Evolutionary conservation across 2,329 filamentous ascomycete genomes (phyloP).

Genomic region (Colletotrichum sojae): DNA sequence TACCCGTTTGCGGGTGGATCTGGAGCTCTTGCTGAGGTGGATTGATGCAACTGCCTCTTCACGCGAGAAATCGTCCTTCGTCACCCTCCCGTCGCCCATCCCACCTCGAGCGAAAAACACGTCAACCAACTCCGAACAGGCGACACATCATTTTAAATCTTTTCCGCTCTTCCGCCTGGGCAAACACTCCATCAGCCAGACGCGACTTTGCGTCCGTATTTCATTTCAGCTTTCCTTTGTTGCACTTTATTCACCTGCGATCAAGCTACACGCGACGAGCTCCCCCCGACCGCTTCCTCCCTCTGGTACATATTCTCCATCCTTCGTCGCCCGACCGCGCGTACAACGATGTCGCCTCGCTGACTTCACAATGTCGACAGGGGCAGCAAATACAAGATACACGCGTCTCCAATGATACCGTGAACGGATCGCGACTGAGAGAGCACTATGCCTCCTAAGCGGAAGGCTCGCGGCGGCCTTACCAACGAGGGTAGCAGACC

Average conservation of each 20-base stretch:
- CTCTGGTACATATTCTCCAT: slow-evolving; percentile 18
- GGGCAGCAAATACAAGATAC: neutral
- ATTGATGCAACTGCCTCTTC: slow-evolving; percentile 36
- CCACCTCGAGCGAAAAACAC: neutral
- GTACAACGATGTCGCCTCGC: neutral
- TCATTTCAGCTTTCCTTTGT: slow-evolving; percentile 20
- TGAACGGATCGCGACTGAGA: slow-evolving; percentile 42
- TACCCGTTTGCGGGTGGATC: slow-evolving; percentile 38
- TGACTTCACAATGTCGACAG: slow-evolving; percentile 18
- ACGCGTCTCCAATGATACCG: slow-evolving; percentile 34
- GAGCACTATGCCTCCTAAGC: slow-evolving; percentile 69
- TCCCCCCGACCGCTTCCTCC: slow-evolving; percentile 9
- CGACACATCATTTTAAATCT: neutral
- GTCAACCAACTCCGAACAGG: slow-evolving; percentile 4
- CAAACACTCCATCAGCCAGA: neutral
- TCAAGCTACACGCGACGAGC: slow-evolving; percentile 39
- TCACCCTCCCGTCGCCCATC: slow-evolving; percentile 20
- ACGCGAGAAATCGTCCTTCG: slow-evolving; percentile 35
- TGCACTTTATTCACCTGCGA: slow-evolving; percentile 17
- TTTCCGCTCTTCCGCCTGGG: neutral
- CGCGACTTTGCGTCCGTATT: slow-evolving; percentile 6
- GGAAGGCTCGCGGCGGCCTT: slow-evolving; percentile 69
- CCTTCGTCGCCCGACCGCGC: neutral
- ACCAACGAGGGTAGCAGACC: slow-evolving; percentile 67
- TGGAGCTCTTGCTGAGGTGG: slow-evolving; percentile 25